Evolutionary conservation across 2,329 filamentous ascomycete genomes (phyloP), one percentile per base, ranked within the genome.

Genomic region (Lojkania enalia): DNA sequence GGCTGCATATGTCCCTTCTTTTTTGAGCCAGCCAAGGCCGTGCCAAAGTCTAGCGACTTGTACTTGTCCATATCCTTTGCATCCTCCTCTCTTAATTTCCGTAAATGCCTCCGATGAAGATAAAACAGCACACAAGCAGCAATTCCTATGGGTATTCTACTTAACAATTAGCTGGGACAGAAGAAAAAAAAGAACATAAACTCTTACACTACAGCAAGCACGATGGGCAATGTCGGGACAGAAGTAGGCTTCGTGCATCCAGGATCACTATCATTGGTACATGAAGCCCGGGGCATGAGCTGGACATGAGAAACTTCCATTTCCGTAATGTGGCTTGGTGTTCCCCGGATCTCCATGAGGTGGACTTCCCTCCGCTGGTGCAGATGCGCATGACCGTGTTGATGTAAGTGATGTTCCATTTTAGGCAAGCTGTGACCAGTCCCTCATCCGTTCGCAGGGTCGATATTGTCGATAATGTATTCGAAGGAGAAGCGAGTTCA

Each of bases 41-140:
- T 72, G 25, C 94, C 94, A 65, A 96, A 99, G 69, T 99, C 94
- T 64, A 97, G 79, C 0, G 90, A 94, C 64, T 87, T 91, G 71
- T 95, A 89, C 56, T 89, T 88, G 69, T 96, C 25, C n/a, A n/a
- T n/a, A 27, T 27, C 91, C 51, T 87, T 83, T 14, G 80, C 78
- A 72, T 99, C 94, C 72, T 99, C 94, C 46, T 78, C 74, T 43
- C 77, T 77, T 52, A 90, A 77, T 60, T 83, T 90, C 66, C 80
- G 83, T 29, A 88, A 72, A 60, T 90, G 87, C 67, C 89, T 81
- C 40, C 89, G 83, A 66, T 96, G 91, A 25, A 99, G 79, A 63
- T 84, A 86, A 53, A 91, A 63, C 29, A 96, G 74, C 1, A 90
- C 80, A 36, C 83, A 64, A 1, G 86, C 66, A 15, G 87, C 85